Evolutionary conservation across 495 filamentous ascomycete species (phyloP), one percentile per base, ranked within the genome.

Genomic region (Alectoria sarmentosa): DNA sequence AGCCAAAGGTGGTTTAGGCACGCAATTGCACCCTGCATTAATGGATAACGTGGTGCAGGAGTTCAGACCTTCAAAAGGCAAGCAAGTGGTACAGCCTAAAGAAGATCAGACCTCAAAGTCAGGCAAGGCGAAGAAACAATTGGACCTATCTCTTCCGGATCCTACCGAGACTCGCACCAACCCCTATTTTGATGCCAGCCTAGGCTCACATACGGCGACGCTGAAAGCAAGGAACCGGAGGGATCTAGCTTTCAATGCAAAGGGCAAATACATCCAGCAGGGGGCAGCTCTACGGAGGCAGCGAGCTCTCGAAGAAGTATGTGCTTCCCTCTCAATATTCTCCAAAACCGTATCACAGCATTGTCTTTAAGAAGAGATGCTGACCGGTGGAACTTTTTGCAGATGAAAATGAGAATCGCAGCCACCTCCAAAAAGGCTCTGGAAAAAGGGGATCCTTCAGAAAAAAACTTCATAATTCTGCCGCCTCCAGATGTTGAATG

Each of bases 191-290:
- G 94, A 97, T 70, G 79, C 88, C 4, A 89, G 77, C 70, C 73
- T 91, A 8, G 84, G 83, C 39, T 81, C 82, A 5, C 85, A 88
- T 67, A 80, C 82, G 26, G 83, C 85, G 4, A 78, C 83, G 11
- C 82, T 82, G 34, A 89, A 80, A 69, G 81, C 80, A 30, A 82
- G 91, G 44, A 78, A 88, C 61, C 79, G 89, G 3, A 85, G 89
- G 52, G 85, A 90, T 68, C 82, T 98, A 26, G 74, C 90, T 15
- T 98, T 98, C 81, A 96, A 97, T 76, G 87, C 92, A 70, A 96
- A 96, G 73, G 94, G 94, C 59, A 97, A 97, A 82, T 98, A 95
- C 70, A 95, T 97, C 60, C 86, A 89, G 66, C 93, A 97, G 73
- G 95, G 89, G 3, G 91, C 88, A 72, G 91, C 91, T 66, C 78